Evolutionary conservation across 352 stramenopile genomes (phyloP).

Genomic region (Pythium aristosporum): DNA sequence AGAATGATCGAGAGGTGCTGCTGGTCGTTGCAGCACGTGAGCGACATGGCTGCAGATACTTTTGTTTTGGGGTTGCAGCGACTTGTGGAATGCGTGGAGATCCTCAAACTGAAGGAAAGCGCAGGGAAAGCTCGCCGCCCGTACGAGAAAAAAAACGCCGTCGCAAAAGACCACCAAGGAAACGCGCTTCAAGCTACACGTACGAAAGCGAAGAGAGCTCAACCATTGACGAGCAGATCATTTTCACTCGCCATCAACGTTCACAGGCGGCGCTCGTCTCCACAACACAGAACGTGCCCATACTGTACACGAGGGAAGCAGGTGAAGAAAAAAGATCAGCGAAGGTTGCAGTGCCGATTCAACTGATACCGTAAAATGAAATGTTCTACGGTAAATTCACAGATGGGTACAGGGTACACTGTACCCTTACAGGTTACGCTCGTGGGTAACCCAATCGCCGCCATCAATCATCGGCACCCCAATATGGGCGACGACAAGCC

Average conservation of each 20-base stretch:
- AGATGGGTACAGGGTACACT: slow-evolving; percentile 1
- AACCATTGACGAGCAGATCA: too few relatives aligned
- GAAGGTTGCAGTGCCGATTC: neutral
- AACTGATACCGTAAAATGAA: neutral
- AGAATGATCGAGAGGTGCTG: slow-evolving; percentile 88
- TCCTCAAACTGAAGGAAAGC: neutral
- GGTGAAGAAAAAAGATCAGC: neutral
- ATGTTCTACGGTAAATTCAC: neutral
- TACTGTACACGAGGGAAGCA: neutral
- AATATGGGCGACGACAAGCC: slow-evolving; percentile 27
- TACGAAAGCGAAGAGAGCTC: too few relatives aligned
- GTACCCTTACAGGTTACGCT: slow-evolving; percentile 12
- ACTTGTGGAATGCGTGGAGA: neutral
- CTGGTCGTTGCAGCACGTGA: slow-evolving; percentile 88
- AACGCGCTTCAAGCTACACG: too few relatives aligned
- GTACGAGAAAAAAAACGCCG: neutral
- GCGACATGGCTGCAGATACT: slow-evolving; percentile 8
- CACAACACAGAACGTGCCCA: neutral
- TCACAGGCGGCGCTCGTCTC: too few relatives aligned
- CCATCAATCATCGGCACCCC: slow-evolving; percentile 4
- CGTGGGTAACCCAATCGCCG: neutral
- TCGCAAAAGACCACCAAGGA: neutral
- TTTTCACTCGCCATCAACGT: too few relatives aligned
- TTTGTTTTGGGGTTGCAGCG: neutral
- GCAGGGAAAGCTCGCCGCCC: neutral